phyloP scores from a whole-genome alignment of 345 rosid species.

The Acer campestre region DNA sequence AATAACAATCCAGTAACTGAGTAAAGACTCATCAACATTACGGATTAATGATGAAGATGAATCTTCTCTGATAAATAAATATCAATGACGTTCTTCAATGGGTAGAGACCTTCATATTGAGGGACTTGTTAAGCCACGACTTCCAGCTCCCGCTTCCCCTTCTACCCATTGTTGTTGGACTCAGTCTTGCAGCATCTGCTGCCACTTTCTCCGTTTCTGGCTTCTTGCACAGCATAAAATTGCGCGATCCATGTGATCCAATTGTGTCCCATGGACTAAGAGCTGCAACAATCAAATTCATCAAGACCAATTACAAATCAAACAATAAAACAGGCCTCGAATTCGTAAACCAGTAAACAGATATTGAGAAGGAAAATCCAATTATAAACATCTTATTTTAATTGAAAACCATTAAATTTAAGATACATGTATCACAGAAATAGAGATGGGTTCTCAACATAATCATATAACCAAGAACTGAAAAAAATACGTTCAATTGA shows the following conservation, averaged over 20 bases:
- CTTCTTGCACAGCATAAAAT: constrained; percentile 91
- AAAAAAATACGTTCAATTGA: background rate
- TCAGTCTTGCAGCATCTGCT: constrained; percentile 33
- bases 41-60: background rate
- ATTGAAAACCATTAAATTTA: background rate
- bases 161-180: constrained; percentile 36
- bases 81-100: constrained; percentile 36
- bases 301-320: background rate
- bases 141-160: constrained; percentile 78
- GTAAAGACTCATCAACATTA: background rate
- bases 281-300: constrained; percentile 46
- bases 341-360: background rate
- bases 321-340: background rate
- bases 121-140: constrained; percentile 91
- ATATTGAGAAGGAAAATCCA: background rate
- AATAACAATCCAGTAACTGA: background rate
- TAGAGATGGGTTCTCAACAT: background rate
- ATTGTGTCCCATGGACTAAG: constrained; percentile 77
- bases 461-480: background rate
- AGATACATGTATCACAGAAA: background rate
- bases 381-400: background rate
- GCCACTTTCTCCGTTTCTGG: constrained; percentile 51
- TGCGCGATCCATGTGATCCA: constrained; percentile 75
- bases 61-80: background rate
- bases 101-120: constrained; percentile 65